Evolutionary conservation across 2,329 filamentous ascomycete species (phyloP).

Genomic region (Fusarium sp.): DNA sequence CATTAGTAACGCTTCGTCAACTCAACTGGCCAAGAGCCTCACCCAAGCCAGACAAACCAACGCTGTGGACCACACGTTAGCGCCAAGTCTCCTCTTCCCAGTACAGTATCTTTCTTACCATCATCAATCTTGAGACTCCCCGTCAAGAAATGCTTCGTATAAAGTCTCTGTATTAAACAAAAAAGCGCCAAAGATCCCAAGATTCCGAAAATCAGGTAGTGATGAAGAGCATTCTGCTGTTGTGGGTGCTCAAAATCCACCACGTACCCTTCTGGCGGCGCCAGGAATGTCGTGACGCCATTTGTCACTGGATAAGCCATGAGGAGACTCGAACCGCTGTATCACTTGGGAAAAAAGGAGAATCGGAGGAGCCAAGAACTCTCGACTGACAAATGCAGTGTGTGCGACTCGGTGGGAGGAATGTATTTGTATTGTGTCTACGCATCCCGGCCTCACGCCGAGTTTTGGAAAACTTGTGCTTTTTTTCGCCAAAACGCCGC

Average conservation of each 20-base stretch:
- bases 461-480: background rate
- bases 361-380: background rate
- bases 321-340: background rate
- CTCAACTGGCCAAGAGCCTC: background rate
- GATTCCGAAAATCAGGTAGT: slow-evolving; percentile 43
- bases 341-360: background rate
- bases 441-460: background rate
- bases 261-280: slow-evolving; percentile 45
- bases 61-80: slow-evolving; percentile 3
- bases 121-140: slow-evolving; percentile 29
- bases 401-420: background rate
- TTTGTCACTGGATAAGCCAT: slow-evolving; percentile 36
- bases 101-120: slow-evolving; percentile 10
- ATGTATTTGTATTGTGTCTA: background rate
- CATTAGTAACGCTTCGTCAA: background rate
- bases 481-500: background rate
- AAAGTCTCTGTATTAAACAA: slow-evolving; percentile 43
- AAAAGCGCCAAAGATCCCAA: slow-evolving; percentile 30
- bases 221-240: slow-evolving; percentile 31
- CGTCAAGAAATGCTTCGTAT: slow-evolving; percentile 43
- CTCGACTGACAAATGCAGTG: background rate
- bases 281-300: slow-evolving; percentile 38
- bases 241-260: slow-evolving; percentile 48
- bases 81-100: background rate
- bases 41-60: slow-evolving; percentile 31